These are phyloP conservation scores for Earliella scabrosa DNA, from an alignment of 1,284 basidiomycete species.

Conservation along the genomic window DNA sequence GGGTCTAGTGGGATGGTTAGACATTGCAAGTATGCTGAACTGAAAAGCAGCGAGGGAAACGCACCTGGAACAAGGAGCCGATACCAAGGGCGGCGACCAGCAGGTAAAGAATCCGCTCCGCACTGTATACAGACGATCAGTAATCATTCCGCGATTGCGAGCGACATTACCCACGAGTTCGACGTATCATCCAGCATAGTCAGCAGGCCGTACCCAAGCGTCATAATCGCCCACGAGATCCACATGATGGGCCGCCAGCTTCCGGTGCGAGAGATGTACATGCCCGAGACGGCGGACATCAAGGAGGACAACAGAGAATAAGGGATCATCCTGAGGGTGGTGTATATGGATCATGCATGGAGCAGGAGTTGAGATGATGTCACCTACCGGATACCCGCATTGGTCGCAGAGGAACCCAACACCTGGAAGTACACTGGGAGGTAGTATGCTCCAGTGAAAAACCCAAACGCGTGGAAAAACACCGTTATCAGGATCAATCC, in stretches of 20 bases:
- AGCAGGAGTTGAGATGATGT: neutral
- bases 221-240: slow-evolving; percentile 56
- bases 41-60: slow-evolving; percentile 13
- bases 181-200: slow-evolving; percentile 48
- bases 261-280: slow-evolving; percentile 63
- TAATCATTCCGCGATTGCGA: neutral
- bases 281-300: slow-evolving; percentile 62
- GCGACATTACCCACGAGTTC: slow-evolving; percentile 44
- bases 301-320: slow-evolving; percentile 70
- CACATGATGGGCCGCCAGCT: slow-evolving; percentile 70
- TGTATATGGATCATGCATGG: neutral
- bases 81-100: slow-evolving; percentile 63
- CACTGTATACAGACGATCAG: slow-evolving; percentile 40
- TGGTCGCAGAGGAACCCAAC: slow-evolving; percentile 76
- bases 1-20: slow-evolving; percentile 43
- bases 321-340: slow-evolving; percentile 66
- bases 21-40: neutral
- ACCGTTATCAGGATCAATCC: slow-evolving; percentile 41
- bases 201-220: slow-evolving; percentile 73
- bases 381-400: slow-evolving; percentile 69
- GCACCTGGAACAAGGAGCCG: slow-evolving; percentile 67
- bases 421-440: slow-evolving; percentile 83
- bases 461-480: slow-evolving; percentile 71
- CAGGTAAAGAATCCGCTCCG: slow-evolving; percentile 62
- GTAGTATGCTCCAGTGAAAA: slow-evolving; percentile 71